Evolutionary conservation across 2,329 filamentous ascomycete genomes (phyloP), one percentile per base, ranked within the genome.

Genomic region (Calonectria crousiana): DNA sequence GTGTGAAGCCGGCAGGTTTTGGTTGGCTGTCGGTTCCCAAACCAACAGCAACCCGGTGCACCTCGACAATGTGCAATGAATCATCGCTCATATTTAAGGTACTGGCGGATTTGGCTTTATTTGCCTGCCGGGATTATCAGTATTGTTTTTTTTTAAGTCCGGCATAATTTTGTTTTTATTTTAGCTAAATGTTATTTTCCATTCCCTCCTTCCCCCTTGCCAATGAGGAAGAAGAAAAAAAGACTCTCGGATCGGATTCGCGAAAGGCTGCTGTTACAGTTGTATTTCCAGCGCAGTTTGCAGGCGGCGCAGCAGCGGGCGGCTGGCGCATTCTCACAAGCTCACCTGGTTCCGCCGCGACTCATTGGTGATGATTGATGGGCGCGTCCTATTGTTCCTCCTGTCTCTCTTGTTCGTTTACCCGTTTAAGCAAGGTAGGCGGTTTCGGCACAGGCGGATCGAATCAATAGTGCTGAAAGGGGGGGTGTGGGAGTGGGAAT

Each of bases 361-460:
- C 41, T 18, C 41, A 47, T 47, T 47, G 41, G 8, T 8, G 30
- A 32, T 32, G 30, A 32, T 32, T 32, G 30, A 47, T 47, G 16
- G n/a, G 11, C 20, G 11, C 4, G 44, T 23, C 44, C 23, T 47
- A 23, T 47, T 23, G 20, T 47, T 23, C n/a, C n/a, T 23, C n/a
- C 9, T 47, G 41, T 44, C 41, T 34, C 30, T 34, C 20, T 60
- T 36, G 13, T 60, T n/a, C 56, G 32, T 36, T 60, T 36, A 26
- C 56, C 34, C 32, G n/a, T 60, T 60, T 34, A 13, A 60, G 56
- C 53, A 36, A 38, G 56, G 30, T 38, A 60, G n/a, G 34, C 56
- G n/a, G n/a, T 60, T 60, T 60, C 56, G 56, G 56, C 34, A 60
- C 32, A 60, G 20, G 56, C 56, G 56, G 56, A 60, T 60, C 44